Evolutionary conservation across 2,329 filamentous ascomycete species (phyloP).

Genomic region (Exophiala xenobiotica): DNA sequence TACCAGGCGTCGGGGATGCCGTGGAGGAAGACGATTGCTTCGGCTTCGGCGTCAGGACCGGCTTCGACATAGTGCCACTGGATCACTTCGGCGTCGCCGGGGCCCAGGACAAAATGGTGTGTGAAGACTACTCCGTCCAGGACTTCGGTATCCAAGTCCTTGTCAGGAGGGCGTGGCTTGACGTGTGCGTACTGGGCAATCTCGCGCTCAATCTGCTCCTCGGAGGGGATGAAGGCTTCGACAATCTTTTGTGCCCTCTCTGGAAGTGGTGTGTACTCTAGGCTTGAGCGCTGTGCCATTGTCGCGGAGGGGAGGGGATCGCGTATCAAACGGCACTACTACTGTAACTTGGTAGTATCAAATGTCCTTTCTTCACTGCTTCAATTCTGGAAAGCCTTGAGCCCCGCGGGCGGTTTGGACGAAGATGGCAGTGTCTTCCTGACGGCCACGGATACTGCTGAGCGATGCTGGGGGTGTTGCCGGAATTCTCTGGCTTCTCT

Average conservation of each 20-base stretch:
- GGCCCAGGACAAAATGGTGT: constrained; percentile 14
- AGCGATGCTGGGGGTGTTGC: too few species aligned
- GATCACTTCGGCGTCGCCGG: constrained; percentile 10
- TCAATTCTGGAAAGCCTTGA: too few species aligned
- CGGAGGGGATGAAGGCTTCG: neutral
- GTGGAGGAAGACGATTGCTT: constrained; percentile 17
- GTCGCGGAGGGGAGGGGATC: too few species aligned
- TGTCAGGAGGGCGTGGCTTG: constrained; percentile 2
- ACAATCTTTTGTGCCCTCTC: constrained; percentile 4
- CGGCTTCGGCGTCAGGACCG: neutral
- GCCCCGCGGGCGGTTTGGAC: too few species aligned
- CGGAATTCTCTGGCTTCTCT: too few species aligned
- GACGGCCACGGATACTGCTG: too few species aligned
- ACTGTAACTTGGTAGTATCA: too few species aligned
- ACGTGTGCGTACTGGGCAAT: neutral
- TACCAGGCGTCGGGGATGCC: constrained; percentile 20
- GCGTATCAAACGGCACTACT: too few species aligned
- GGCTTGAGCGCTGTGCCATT: neutral
- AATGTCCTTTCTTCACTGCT: too few species aligned
- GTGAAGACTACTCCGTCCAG: constrained; percentile 11
- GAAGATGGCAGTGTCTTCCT: too few species aligned
- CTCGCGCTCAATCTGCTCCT: neutral
- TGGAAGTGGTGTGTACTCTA: neutral
- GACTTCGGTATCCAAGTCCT: constrained; percentile 11
- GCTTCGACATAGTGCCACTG: constrained; percentile 14